phyloP scores from a whole-genome alignment of 2,329 filamentous ascomycete genomes.

The Neocucurbitaria cava region DNA sequence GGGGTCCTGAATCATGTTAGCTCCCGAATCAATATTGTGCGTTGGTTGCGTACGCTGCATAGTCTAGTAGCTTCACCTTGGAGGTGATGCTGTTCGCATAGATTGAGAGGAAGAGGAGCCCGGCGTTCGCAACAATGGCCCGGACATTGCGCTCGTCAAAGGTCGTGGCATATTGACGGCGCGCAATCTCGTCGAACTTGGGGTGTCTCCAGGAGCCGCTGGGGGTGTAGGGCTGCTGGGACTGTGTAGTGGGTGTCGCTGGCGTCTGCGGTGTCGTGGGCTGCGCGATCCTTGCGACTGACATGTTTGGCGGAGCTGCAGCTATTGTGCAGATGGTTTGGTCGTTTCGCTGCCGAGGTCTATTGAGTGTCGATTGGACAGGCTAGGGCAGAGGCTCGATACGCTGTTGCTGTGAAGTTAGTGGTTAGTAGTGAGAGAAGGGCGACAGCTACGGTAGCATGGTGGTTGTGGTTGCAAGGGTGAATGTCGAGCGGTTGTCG shows the following conservation, averaged over 20 bases:
- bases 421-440: slow-evolving; percentile 22
- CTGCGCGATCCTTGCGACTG: slow-evolving; percentile 21
- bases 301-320: slow-evolving; percentile 18
- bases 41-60: slow-evolving; percentile 28
- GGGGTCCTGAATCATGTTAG: slow-evolving; percentile 42
- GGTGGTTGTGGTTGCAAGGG: neutral
- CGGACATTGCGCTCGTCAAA: slow-evolving; percentile 81
- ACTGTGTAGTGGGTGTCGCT: slow-evolving; percentile 34
- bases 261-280: slow-evolving; percentile 32
- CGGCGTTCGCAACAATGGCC: slow-evolving; percentile 72
- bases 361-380: neutral
- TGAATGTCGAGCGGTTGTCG: neutral
- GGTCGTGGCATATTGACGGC: slow-evolving; percentile 76
- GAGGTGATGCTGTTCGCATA: slow-evolving; percentile 33
- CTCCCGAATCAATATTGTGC: neutral
- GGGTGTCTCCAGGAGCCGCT: slow-evolving; percentile 91
- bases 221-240: slow-evolving; percentile 39
- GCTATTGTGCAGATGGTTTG: slow-evolving; percentile 1
- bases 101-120: slow-evolving; percentile 60
- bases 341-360: slow-evolving; percentile 8
- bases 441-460: neutral
- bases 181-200: slow-evolving; percentile 83
- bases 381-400: too few species aligned
- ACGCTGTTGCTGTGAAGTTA: slow-evolving; percentile 32
- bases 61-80: slow-evolving; percentile 28